Conservation (phyloP, 78 protist species). For the Goniomonas avonlea region DNA sequence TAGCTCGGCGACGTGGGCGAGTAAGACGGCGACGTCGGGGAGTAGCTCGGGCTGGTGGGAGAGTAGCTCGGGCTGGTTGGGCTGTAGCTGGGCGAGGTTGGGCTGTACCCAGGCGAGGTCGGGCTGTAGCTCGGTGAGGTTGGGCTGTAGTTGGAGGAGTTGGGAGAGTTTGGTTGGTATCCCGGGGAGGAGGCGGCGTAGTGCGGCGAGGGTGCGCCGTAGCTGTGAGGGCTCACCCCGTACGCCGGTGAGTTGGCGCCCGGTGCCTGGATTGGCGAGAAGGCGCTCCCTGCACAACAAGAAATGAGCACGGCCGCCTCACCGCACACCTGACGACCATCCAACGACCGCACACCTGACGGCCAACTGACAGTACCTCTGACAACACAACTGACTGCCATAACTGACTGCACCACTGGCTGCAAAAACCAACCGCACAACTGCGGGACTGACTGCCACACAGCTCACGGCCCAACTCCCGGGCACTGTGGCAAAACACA, state of each 20-base stretch:
- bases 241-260: conserved; percentile 24
- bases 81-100: conserved; percentile 65
- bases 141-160: conserved; percentile 53
- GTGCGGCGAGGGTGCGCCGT: conserved; percentile 49
- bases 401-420: too few species aligned
- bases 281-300: too few species aligned
- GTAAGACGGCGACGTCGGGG: conserved; percentile 46
- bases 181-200: conserved; percentile 59
- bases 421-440: too few species aligned
- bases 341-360: too few species aligned
- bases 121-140: conserved; percentile 44
- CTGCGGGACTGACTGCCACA: too few species aligned
- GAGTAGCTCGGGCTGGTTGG: conserved; percentile 51
- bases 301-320: too few species aligned
- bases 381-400: too few species aligned
- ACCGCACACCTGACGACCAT: too few species aligned
- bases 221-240: conserved; percentile 33
- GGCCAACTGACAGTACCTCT: too few species aligned
- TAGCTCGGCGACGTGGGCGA: conserved; percentile 69
- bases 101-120: conserved; percentile 58
- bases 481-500: too few species aligned
- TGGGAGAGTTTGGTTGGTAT: conserved; percentile 63
- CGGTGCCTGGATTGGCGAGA: conserved; percentile 41
- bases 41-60: conserved; percentile 62
- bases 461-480: too few species aligned